phyloP scores from a whole-genome alignment of 257 asterid species.

The Solanum ahanhuiri region DNA sequence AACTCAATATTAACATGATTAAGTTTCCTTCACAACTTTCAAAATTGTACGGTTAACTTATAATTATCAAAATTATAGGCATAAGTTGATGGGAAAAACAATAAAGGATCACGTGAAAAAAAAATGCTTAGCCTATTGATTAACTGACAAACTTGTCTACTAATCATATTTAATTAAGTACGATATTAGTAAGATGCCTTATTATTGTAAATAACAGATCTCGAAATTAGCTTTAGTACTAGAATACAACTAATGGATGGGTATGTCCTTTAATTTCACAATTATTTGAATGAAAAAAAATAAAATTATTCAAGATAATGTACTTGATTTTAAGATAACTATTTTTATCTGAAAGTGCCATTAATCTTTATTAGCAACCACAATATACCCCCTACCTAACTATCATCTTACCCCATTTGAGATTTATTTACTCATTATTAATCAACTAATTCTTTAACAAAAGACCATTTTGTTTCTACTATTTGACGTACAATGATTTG shows the following conservation, averaged over 20 bases:
- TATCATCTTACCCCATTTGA: neutral
- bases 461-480: neutral
- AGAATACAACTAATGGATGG: neutral
- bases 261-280: neutral
- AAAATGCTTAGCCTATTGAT: constrained; percentile 20
- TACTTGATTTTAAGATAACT: neutral
- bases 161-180: constrained; percentile 13
- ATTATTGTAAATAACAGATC: constrained; percentile 8
- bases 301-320: neutral
- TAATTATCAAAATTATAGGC: constrained; percentile 8
- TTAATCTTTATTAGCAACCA: neutral
- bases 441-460: neutral
- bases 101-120: constrained; percentile 19
- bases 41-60: constrained; percentile 30
- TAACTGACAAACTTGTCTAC: constrained; percentile 35
- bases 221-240: neutral
- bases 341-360: neutral
- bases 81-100: constrained; percentile 18
- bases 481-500: neutral
- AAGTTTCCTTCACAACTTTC: constrained; percentile 20
- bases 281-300: neutral
- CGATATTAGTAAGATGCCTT: constrained; percentile 1
- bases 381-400: neutral
- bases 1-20: neutral
- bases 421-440: neutral